Percentiles rank a stretch among this genome's conserved stretches.
Evolutionary conservation across 495 filamentous ascomycete species (phyloP).

Genomic region (Monascus purpureus): DNA sequence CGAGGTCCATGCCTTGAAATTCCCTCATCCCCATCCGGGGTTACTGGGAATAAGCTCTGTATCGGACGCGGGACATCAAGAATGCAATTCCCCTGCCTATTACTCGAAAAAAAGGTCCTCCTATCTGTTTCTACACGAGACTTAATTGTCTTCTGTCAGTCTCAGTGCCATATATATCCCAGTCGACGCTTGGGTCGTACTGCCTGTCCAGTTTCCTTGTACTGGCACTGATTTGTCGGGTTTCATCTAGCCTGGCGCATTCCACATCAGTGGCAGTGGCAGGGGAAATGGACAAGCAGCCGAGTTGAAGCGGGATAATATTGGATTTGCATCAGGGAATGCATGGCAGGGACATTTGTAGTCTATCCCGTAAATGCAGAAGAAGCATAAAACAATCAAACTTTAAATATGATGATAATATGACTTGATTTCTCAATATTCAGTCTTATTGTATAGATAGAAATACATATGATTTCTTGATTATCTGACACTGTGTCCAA

Average conservation of each 20-base stretch:
- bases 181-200: conserved; percentile 4
- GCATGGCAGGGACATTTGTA: too few relatives aligned
- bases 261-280: conserved; percentile 59
- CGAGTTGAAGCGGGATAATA: conserved; percentile 19
- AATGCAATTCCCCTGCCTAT: conserved; percentile 7
- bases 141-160: conserved; percentile 3
- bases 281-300: conserved; percentile 38
- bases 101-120: not conserved
- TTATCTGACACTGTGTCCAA: too few relatives aligned
- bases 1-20: conserved; percentile 42
- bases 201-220: conserved; percentile 2
- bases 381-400: too few relatives aligned
- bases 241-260: too few relatives aligned
- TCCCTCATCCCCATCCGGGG: conserved; percentile 18
- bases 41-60: conserved; percentile 44
- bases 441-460: too few relatives aligned
- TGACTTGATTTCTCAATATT: too few relatives aligned
- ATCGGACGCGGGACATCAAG: conserved; percentile 45
- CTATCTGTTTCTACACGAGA: conserved; percentile 2
- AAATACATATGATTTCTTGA: too few relatives aligned
- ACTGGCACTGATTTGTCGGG: conserved; percentile 12
- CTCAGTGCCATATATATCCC: conserved; percentile 2
- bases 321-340: conserved; percentile 16
- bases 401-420: too few relatives aligned
- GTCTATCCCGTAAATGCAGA: too few relatives aligned